Evolutionary conservation across 441 rosid genomes (phyloP).

Genomic region (Syzygium malaccense): DNA sequence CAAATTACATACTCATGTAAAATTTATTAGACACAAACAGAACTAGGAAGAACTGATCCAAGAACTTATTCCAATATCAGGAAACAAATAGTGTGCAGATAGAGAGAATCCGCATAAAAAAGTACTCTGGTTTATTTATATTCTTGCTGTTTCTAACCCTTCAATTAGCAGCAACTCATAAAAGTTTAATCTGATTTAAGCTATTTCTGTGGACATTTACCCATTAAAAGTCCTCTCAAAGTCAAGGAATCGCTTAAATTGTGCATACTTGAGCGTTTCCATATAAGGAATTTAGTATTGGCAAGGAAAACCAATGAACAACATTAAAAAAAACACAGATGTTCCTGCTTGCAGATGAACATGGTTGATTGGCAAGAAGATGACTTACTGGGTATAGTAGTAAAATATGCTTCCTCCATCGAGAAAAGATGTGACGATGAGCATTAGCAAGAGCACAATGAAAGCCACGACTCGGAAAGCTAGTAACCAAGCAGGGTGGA

Average conservation of each 20-base stretch:
- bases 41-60: background rate
- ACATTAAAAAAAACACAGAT: background rate
- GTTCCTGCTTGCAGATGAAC: background rate
- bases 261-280: background rate
- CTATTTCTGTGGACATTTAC: background rate
- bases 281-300: background rate
- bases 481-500: slow-evolving; percentile 15
- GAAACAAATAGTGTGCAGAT: background rate
- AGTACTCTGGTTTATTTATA: background rate
- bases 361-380: background rate
- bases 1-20: background rate
- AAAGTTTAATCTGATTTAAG: background rate
- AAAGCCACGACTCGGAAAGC: slow-evolving; percentile 10
- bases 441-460: slow-evolving; percentile 8
- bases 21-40: background rate
- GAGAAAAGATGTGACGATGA: background rate
- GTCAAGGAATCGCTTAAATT: background rate
- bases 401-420: slow-evolving; percentile 5
- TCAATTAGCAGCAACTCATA: background rate
- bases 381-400: slow-evolving; percentile 15
- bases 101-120: background rate
- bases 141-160: background rate
- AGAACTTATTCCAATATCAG: background rate
- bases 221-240: background rate
- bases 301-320: background rate